These are phyloP conservation scores for Uronychia binucleata DNA, from an alignment of 73 alveolate genomes.

Conservation along the genomic window DNA sequence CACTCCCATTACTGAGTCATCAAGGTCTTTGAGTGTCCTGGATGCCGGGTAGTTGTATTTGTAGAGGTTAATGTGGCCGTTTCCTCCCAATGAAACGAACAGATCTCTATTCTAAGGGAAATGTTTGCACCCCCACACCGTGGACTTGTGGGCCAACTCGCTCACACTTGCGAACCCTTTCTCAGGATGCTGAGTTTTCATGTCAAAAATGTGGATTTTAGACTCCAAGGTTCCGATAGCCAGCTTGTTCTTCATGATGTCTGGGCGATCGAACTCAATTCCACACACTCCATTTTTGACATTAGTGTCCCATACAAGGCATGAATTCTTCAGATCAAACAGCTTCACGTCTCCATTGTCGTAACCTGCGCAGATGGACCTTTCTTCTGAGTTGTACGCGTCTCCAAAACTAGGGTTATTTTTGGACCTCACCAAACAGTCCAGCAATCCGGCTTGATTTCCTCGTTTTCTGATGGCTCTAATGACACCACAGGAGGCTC, in stretches of 20 bases:
- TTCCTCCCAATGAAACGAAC: constrained; percentile 95
- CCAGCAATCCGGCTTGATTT: constrained; percentile 99
- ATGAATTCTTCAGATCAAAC: constrained; percentile 95
- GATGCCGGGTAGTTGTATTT: constrained; percentile 97
- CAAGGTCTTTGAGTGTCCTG: constrained; percentile 94
- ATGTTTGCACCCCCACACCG: constrained; percentile 98
- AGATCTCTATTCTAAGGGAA: constrained; percentile 98
- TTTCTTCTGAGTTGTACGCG: constrained; percentile 88
- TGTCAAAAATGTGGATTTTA: constrained; percentile 95
- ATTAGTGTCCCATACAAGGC: constrained; percentile 97
- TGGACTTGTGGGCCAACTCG: constrained; percentile 97
- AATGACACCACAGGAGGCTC: constrained; percentile 97
- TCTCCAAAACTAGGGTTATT: constrained; percentile 77
- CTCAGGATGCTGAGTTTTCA: constrained; percentile 96
- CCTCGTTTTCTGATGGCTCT: constrained; percentile 97
- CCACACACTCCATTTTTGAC: constrained; percentile 98
- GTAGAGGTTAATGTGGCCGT: constrained; percentile 93
- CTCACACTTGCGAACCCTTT: constrained; percentile 96
- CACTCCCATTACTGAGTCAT: constrained; percentile 96
- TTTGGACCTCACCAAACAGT: constrained; percentile 59
- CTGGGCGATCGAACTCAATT: constrained; percentile 96
- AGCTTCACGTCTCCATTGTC: constrained; percentile 99
- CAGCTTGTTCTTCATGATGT: constrained; percentile 96
- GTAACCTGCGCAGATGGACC: constrained; percentile 96
- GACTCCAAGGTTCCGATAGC: constrained; percentile 93